These are phyloP conservation scores for Ogataea angusta DNA, from an alignment of 805 yeast species.

Conservation along the genomic window DNA sequence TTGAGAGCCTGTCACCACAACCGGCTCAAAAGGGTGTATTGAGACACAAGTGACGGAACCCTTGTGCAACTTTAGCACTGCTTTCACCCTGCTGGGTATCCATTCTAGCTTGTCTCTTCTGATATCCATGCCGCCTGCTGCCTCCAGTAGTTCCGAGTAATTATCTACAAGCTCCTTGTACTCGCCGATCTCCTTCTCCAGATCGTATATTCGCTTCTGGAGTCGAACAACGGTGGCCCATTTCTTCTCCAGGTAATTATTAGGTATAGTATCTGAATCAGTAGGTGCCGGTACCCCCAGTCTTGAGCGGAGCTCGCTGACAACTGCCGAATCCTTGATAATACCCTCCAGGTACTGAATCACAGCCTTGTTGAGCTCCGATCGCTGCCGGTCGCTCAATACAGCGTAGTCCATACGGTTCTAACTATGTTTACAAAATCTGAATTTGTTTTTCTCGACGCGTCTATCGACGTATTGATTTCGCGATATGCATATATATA, in stretches of 20 bases:
- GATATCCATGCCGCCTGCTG: conserved; percentile 12
- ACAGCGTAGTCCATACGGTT: conserved; percentile 14
- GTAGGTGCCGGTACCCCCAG: conserved; percentile 4
- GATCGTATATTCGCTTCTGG: conserved; percentile 67
- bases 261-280: conserved; percentile 23
- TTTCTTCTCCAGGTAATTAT: conserved; percentile 57
- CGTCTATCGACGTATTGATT: conserved; percentile 11
- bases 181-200: conserved; percentile 56
- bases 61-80: conserved; percentile 50
- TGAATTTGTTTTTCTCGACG: conserved; percentile 1
- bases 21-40: conserved; percentile 73
- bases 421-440: conserved; percentile 1
- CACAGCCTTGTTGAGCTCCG: conserved; percentile 36
- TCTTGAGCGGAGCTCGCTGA: conserved; percentile 9
- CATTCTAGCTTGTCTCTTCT: conserved; percentile 44
- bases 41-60: conserved; percentile 59
- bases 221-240: conserved; percentile 84
- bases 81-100: conserved; percentile 54
- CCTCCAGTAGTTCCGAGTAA: conserved; percentile 17
- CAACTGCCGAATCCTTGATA: conserved; percentile 1
- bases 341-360: conserved; percentile 31
- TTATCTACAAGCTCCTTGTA: conserved; percentile 44
- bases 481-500: conserved; percentile 8
- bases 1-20: conserved; percentile 60
- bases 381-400: conserved; percentile 33